A percentile compares a stretch with the other conserved stretches of the same genome.
Conservation (phyloP, 169 alveolate genomes). For the Plasmodium gonderi region DNA sequence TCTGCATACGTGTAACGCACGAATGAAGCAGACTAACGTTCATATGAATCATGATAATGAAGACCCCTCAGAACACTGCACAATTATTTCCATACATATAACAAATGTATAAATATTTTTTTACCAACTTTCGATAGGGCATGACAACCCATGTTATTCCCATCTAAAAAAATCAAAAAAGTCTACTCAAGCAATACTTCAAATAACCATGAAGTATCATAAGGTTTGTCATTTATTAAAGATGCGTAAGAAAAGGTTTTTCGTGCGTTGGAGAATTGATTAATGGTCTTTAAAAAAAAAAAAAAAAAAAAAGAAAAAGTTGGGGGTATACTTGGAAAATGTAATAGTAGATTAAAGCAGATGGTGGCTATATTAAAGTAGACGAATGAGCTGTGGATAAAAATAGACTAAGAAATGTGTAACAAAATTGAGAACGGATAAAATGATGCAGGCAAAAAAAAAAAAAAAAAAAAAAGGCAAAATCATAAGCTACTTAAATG, state of each 20-base stretch:
- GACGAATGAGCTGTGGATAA: not conserved
- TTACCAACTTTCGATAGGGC: not conserved
- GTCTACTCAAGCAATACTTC: too few relatives aligned
- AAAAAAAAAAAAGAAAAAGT: not conserved
- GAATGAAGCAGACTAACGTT: not conserved
- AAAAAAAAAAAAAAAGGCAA: not conserved
- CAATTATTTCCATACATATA: not conserved
- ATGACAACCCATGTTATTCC: not conserved
- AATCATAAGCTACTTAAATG: conserved; percentile 12
- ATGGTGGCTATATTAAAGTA: not conserved
- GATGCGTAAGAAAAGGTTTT: not conserved
- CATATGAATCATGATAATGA: not conserved
- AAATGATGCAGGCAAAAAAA: conserved; percentile 2
- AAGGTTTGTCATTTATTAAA: too few relatives aligned
- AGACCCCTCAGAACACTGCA: not conserved
- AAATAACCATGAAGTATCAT: too few relatives aligned
- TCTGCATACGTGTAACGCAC: not conserved
- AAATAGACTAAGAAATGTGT: not conserved
- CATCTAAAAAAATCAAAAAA: too few relatives aligned
- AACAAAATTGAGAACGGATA: not conserved
- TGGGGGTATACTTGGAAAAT: not conserved
- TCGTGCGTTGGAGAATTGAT: not conserved
- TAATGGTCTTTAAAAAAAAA: not conserved
- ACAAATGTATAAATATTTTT: not conserved
- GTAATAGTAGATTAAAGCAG: too few relatives aligned